Conservation (phyloP, 306 rosid species). For the Vigna unguiculata region DNA sequence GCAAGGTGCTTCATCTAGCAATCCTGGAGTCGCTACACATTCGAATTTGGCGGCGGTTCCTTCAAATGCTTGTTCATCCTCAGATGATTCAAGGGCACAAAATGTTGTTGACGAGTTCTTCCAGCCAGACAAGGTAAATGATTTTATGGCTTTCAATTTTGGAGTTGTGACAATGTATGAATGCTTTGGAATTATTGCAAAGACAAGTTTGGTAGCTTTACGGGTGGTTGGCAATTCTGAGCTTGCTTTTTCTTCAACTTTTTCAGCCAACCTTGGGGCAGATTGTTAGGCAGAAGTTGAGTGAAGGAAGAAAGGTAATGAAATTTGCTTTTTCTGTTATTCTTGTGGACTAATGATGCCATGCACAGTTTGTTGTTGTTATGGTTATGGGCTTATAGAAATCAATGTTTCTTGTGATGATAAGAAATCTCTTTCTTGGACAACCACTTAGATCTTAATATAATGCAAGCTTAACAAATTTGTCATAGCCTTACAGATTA, state of each 20-base stretch:
- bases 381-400: not conserved
- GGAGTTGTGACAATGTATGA: conserved; percentile 6
- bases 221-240: conserved; percentile 37
- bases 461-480: not conserved
- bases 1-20: conserved; percentile 70
- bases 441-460: conserved; percentile 4
- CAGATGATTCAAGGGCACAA: conserved; percentile 75
- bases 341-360: not conserved
- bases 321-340: conserved; percentile 15
- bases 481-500: conserved; percentile 7
- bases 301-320: conserved; percentile 96
- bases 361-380: not conserved
- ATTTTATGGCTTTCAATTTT: conserved; percentile 5
- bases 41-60: conserved; percentile 51
- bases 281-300: conserved; percentile 88
- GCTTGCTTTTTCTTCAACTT: conserved; percentile 34
- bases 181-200: conserved; percentile 1
- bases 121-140: conserved; percentile 75
- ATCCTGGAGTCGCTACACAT: conserved; percentile 59
- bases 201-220: conserved; percentile 29
- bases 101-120: conserved; percentile 75
- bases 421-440: conserved; percentile 8
- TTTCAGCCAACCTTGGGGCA: conserved; percentile 92
- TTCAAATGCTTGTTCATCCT: conserved; percentile 54
- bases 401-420: not conserved